These are phyloP conservation scores for Colletotrichum nymphaeae DNA, from an alignment of 2,329 filamentous ascomycete genomes.

Conservation along the genomic window DNA sequence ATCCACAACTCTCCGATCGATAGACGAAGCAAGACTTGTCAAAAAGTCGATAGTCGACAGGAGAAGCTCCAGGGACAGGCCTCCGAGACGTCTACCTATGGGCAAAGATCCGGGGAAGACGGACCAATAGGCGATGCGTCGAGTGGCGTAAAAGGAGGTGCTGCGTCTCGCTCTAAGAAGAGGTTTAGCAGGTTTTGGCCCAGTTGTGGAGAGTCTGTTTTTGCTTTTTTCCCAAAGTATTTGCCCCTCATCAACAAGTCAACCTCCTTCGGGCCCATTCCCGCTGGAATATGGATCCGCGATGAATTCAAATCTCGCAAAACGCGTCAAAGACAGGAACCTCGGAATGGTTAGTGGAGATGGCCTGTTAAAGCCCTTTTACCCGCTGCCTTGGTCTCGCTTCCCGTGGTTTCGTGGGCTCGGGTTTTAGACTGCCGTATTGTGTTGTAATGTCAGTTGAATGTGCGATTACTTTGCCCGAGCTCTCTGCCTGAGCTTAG, in stretches of 20 bases:
- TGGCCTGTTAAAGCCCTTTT: slow-evolving; percentile 5
- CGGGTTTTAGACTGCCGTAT: background rate
- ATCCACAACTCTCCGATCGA: slow-evolving; percentile 26
- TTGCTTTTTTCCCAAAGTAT: background rate
- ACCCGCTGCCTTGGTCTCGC: background rate
- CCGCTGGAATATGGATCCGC: slow-evolving; percentile 19
- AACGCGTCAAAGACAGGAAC: slow-evolving; percentile 9
- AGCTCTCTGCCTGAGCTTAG: too few species aligned
- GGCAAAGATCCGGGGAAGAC: slow-evolving; percentile 28
- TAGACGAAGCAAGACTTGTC: slow-evolving; percentile 18
- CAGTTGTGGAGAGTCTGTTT: background rate
- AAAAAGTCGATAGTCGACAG: background rate
- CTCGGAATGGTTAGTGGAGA: slow-evolving; percentile 13
- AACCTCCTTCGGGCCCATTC: background rate
- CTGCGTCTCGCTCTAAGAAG: slow-evolving; percentile 17
- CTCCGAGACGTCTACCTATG: background rate
- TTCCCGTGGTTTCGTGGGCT: background rate
- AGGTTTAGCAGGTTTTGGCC: slow-evolving; percentile 10
- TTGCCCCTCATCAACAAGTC: background rate
- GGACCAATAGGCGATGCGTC: slow-evolving; percentile 14
- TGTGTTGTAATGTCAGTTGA: background rate
- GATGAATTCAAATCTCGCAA: slow-evolving; percentile 9
- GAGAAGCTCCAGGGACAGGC: background rate
- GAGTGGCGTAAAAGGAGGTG: slow-evolving; percentile 2
- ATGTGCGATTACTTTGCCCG: background rate